Evolutionary conservation across 345 rosid genomes (phyloP), one percentile per base, ranked within the genome.

Genomic region (Dovyalis caffra): DNA sequence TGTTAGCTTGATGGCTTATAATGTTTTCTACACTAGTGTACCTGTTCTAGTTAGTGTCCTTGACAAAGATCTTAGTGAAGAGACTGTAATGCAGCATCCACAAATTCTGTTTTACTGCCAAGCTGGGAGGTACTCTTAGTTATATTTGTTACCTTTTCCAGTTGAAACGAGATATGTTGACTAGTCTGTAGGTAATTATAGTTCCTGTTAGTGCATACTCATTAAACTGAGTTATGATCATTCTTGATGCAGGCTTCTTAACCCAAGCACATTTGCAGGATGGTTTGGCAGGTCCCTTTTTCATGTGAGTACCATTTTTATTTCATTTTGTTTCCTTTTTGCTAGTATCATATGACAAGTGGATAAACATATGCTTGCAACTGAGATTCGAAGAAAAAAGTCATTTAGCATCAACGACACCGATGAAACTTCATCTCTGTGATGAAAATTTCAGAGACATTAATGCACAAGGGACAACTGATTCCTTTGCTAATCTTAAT

Each of bases 221-320:
- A 72, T 32, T 34, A 8, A 73, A 58, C 72, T 69, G 74, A 80
- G 51, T 6, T 4, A 0, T 64, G 70, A 35, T 63, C 37, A 43
- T 68, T 79, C 67, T 53, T 74, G 53, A 72, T 34, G 28, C 90
- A 95, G 99, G 95, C 97, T 95, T 83, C 91, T 95, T 53, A 95
- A 95, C 86, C 99, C 98, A 35, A 91, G 98, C 87, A 91, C 98
- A 74, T 95, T 95, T 77, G 98, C 99, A 21, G 98, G 99, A 63
- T 95, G 99, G 99, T 95, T 95, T 84, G 98, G 99, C 37, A 92
- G 97, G 74, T 90, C 99, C 23, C 90, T 93, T 33, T 95, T 91
- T 77, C 98, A 93, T 86, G 97, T 92, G 79, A 87, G 97, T 87
- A 56, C 68, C 71, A 12, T 57, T 31, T 34, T 12, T 38, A 35